Evolutionary conservation across 108 stramenopile species (phyloP), one percentile per base, ranked within the genome.

Genomic region (Conticribra guillardii): DNA sequence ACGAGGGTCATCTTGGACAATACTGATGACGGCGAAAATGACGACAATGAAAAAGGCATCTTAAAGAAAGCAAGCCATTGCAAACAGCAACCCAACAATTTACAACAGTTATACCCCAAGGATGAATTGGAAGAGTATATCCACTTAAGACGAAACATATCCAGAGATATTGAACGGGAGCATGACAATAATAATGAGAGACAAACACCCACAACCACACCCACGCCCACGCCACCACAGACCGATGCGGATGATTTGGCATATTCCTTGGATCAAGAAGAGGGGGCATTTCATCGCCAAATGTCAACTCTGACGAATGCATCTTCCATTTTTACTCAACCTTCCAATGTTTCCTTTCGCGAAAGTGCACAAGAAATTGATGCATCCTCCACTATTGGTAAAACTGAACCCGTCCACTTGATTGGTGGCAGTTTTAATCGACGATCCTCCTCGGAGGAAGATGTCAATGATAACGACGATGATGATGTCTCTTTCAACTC

Each of bases 351-450:
- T 41, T 41, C 37, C 37, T 41, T 41, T 11, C 5, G 11, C 11
- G 37, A 41, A 9, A 41, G 37, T 41, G 11, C 11, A 41, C 11
- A 9, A 11, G 37, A 41, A 41, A 41, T n/a, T n/a, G n/a, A n/a
- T n/a, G n/a, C 37, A 41, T 41, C 37, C 37, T 11, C 37, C 37
- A 11, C 37, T 11, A 5, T 9, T 41, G 37, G 11, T 9, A 41
- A 11, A 11, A 41, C 8, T 11, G 37, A 11, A 41, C 5, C 37
- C 8, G 37, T 41, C 11, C 37, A 41, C 11, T 41, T 41, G 37
- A 41, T 41, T 41, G 37, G 37, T 11, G 50, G 31, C 2, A 53
- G 51, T 34, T 60, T 45, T 60, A 28, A 64, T 52, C 48, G 19
- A 32, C 26, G 14, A 27, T 34, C 1, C 23, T 31, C 56, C 11